A percentile compares a stretch with the other conserved stretches of the same genome.
Evolutionary conservation across 805 yeast genomes (phyloP).

Genomic region (Teunomyces aglyptinius): DNA sequence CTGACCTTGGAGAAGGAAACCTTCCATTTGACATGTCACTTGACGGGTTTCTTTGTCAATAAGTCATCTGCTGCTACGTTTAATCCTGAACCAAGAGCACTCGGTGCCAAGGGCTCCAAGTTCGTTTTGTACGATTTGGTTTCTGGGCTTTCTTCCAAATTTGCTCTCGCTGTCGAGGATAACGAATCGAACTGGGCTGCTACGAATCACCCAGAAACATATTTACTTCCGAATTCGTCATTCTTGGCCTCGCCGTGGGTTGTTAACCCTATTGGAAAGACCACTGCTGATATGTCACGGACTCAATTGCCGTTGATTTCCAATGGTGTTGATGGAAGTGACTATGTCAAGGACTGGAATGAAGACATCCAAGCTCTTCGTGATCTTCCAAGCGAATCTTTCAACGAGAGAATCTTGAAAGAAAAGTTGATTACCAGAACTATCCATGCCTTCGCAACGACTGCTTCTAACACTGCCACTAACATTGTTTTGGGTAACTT

Average conservation of each 20-base stretch:
- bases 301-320: constrained; percentile 53
- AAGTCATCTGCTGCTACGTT: constrained; percentile 64
- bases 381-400: constrained; percentile 59
- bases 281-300: constrained; percentile 56
- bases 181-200: constrained; percentile 48
- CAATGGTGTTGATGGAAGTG: constrained; percentile 61
- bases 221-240: constrained; percentile 58
- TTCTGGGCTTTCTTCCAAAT: constrained; percentile 61
- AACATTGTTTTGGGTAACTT: constrained; percentile 72
- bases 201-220: constrained; percentile 51
- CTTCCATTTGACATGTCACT: constrained; percentile 73
- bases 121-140: constrained; percentile 63
- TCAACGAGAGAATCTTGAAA: constrained; percentile 68
- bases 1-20: constrained; percentile 81
- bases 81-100: constrained; percentile 57
- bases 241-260: constrained; percentile 78
- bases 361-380: constrained; percentile 83
- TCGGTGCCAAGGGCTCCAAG: constrained; percentile 31
- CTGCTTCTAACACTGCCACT: constrained; percentile 78
- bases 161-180: constrained; percentile 48
- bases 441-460: constrained; percentile 70
- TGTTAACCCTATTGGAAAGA: constrained; percentile 29
- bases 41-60: constrained; percentile 77
- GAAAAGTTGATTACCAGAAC: constrained; percentile 74
- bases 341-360: constrained; percentile 74